A percentile compares a stretch with the other conserved stretches of the same genome.
These are phyloP conservation scores for Pyrenophora graminea DNA, from an alignment of 2,329 filamentous ascomycete species.

Conservation along the genomic window DNA sequence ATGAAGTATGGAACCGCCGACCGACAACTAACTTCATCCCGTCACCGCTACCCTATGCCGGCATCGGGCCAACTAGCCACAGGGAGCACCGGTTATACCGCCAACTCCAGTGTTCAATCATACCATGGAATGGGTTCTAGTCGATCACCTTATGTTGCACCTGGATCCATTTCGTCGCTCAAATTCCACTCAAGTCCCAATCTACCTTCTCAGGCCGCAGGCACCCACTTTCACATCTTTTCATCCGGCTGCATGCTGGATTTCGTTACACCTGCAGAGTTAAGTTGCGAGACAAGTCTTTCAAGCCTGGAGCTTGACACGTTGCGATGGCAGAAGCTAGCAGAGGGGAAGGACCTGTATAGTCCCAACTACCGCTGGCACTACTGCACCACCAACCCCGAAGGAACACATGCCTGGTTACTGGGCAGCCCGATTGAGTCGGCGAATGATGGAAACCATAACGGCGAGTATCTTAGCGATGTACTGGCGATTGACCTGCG, in stretches of 20 bases:
- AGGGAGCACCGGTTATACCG: constrained; percentile 65
- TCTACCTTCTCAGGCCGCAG: constrained; percentile 84
- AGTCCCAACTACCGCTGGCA: constrained; percentile 93
- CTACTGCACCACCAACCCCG: constrained; percentile 94
- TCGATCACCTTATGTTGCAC: constrained; percentile 61
- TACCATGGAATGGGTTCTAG: constrained; percentile 50
- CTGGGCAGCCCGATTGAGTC: constrained; percentile 86
- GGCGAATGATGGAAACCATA: constrained; percentile 65
- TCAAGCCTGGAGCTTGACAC: constrained; percentile 86
- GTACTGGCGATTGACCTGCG: constrained; percentile 92
- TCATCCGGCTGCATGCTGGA: constrained; percentile 91
- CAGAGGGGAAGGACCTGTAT: constrained; percentile 93
- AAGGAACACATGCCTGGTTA: constrained; percentile 95
- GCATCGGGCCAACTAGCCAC: constrained; percentile 42
- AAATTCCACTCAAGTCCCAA: constrained; percentile 87
- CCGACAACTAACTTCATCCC: constrained; percentile 38
- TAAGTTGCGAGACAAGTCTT: constrained; percentile 87
- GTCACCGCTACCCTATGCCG: constrained; percentile 37
- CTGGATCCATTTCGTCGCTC: constrained; percentile 84
- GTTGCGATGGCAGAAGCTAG: constrained; percentile 91
- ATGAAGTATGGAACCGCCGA: constrained; percentile 62
- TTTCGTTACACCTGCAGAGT: constrained; percentile 89
- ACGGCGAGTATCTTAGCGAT: constrained; percentile 92
- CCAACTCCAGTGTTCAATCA: constrained; percentile 68
- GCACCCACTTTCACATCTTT: constrained; percentile 94